These are phyloP conservation scores for Diplosphaera chodatii DNA, from an alignment of 139 green algal species.

Conservation along the genomic window DNA sequence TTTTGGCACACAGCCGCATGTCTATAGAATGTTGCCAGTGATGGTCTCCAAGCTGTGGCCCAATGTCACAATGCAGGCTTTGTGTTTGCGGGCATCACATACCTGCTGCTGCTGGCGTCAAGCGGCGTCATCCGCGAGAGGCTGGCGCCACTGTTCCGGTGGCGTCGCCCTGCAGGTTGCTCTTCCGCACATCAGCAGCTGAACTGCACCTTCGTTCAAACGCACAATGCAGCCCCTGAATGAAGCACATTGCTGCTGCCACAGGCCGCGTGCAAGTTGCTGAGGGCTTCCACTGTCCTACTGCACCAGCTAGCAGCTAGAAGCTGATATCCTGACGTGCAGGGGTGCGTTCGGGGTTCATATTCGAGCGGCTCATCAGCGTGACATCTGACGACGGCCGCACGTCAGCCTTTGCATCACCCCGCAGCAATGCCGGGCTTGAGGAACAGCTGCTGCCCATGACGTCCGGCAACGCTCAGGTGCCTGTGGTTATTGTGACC, in stretches of 20 bases:
- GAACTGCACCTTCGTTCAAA: too few species aligned
- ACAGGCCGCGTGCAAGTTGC: too few species aligned
- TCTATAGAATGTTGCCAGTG: too few species aligned
- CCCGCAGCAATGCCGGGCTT: neutral
- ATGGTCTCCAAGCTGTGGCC: too few species aligned
- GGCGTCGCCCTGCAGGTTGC: neutral
- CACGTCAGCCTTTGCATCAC: slow-evolving; percentile 3
- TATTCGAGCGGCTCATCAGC: neutral
- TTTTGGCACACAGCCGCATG: too few species aligned
- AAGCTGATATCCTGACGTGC: too few species aligned
- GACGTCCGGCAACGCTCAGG: neutral
- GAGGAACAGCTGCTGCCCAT: neutral
- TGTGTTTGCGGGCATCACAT: slow-evolving; percentile 13
- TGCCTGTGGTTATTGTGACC: neutral
- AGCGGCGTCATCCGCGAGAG: slow-evolving; percentile 5
- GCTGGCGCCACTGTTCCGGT: neutral
- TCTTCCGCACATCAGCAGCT: too few species aligned
- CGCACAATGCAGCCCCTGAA: too few species aligned
- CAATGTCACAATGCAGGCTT: neutral
- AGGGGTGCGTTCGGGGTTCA: slow-evolving; percentile 2
- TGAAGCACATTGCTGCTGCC: too few species aligned
- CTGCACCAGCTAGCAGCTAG: too few species aligned
- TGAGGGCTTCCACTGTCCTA: too few species aligned
- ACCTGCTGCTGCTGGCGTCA: slow-evolving; percentile 25
- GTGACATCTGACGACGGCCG: slow-evolving; percentile 11